These are phyloP conservation scores for Pyrenophora teres DNA, from an alignment of 2,329 filamentous ascomycete genomes.

Conservation along the genomic window DNA sequence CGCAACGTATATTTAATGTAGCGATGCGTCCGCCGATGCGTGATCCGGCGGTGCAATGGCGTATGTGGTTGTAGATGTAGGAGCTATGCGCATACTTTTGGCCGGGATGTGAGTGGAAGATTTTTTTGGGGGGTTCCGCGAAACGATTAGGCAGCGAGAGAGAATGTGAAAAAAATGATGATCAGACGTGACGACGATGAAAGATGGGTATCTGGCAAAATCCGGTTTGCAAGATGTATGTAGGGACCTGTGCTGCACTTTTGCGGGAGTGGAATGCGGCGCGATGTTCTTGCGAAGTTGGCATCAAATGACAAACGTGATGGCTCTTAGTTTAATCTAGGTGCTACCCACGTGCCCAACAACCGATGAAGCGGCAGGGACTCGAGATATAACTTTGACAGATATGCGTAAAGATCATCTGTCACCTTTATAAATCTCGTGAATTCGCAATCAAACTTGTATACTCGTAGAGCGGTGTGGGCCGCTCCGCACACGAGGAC, in stretches of 20 bases:
- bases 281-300: constrained; percentile 9
- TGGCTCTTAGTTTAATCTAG: constrained; percentile 20
- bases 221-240: background rate
- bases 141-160: too few relatives aligned
- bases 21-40: constrained; percentile 3
- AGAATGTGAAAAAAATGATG: background rate
- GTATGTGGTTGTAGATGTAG: constrained; percentile 3
- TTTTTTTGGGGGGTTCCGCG: too few relatives aligned
- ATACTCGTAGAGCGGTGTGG: constrained; percentile 11
- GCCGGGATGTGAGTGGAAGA: background rate
- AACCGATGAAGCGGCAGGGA: constrained; percentile 13
- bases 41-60: constrained; percentile 9
- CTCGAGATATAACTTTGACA: constrained; percentile 14
- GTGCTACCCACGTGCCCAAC: constrained; percentile 15
- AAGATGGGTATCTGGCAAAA: constrained; percentile 10
- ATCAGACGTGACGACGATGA: constrained; percentile 2
- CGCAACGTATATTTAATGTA: constrained; percentile 16
- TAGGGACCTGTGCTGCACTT: background rate
- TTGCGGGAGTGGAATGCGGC: constrained; percentile 4
- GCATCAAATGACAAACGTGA: constrained; percentile 6
- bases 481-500: constrained; percentile 14
- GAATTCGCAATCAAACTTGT: constrained; percentile 8
- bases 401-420: constrained; percentile 10
- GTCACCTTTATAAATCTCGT: background rate
- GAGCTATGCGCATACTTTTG: constrained; percentile 22